Evolutionary conservation across 345 rosid species (phyloP).

Genomic region (Brassica napus): DNA sequence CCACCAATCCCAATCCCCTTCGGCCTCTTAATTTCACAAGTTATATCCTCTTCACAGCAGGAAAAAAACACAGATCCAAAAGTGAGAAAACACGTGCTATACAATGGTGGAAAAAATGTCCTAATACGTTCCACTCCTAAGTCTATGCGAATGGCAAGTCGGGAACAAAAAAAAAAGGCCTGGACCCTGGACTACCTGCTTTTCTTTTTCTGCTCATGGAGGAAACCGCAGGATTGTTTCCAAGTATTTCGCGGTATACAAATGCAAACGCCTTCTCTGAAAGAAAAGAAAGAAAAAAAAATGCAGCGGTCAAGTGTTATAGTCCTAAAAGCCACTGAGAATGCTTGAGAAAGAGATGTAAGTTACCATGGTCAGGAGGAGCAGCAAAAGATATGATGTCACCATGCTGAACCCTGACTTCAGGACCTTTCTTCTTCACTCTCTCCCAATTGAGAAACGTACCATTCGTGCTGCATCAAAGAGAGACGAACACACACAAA

Average conservation of each 20-base stretch:
- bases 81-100: constrained; percentile 6
- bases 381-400: constrained; percentile 83
- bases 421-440: constrained; percentile 66
- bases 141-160: background rate
- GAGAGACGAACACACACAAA: background rate
- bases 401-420: constrained; percentile 68
- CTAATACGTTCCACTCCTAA: background rate
- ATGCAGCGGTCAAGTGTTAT: constrained; percentile 1
- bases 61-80: constrained; percentile 26
- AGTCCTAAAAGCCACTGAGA: background rate
- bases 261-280: constrained; percentile 78
- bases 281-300: constrained; percentile 9
- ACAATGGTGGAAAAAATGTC: background rate
- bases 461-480: constrained; percentile 71
- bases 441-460: constrained; percentile 82
- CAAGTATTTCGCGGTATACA: constrained; percentile 76
- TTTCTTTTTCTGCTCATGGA: constrained; percentile 62
- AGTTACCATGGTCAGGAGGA: constrained; percentile 83
- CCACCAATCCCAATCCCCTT: constrained; percentile 94
- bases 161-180: background rate
- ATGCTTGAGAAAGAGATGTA: background rate
- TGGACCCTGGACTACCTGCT: constrained; percentile 53
- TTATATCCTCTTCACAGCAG: constrained; percentile 58
- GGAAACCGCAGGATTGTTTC: constrained; percentile 34
- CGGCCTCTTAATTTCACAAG: constrained; percentile 64